Base-by-base conservation (phyloP, 2,329 filamentous ascomycete genomes). In the Xylaria sp. region DNA sequence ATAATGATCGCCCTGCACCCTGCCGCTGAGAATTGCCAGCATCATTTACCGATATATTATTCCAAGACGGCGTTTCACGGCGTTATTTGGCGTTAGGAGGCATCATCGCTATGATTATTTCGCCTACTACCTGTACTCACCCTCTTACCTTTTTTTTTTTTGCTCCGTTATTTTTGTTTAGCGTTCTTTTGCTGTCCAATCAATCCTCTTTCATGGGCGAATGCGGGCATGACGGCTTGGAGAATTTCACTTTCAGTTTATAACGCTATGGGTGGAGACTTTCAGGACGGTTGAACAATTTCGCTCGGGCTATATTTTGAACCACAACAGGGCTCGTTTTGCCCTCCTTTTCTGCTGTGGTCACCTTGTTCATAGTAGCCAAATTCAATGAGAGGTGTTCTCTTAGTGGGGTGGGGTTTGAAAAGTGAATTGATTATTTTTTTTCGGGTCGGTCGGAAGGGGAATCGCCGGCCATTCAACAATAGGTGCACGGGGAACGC, bases 21-120 rank as follows among this genome's bases (percentile, higher is more conserved):
- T 55, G 23, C 39, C 39, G 15, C 54, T 61, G 51, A 23, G 59
- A 62, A 62, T 63, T 63, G 50, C 63, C 57, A 55, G 62, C 66
- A 63, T 41, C 48, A 20, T 51, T 61, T 39, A 39, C 37, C 41
- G 59, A 46, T 56, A 34, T 25, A 44, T 10, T 64, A 41, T 64
- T 55, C n/a, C 44, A 70, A 69, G 70, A 68, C 55, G 74, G 74
- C 72, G 74, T 76, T 74, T 34, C 48, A 50, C 50, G 75, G 74
- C 69, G 74, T 75, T 75, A 65, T 62, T 65, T 65, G 75, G 74
- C 71, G 74, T 75, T 74, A 55, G 67, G 66, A 71, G 65, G 64
- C 54, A 41, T 68, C 15, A 44, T 63, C 54, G 28, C 50, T 56
- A 68, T 70, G 73, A 55, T 70, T 61, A 25, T 57, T 62, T 57